Conservation (phyloP, 208 protist genomes). For the Acanthamoeba rhysodes region DNA sequence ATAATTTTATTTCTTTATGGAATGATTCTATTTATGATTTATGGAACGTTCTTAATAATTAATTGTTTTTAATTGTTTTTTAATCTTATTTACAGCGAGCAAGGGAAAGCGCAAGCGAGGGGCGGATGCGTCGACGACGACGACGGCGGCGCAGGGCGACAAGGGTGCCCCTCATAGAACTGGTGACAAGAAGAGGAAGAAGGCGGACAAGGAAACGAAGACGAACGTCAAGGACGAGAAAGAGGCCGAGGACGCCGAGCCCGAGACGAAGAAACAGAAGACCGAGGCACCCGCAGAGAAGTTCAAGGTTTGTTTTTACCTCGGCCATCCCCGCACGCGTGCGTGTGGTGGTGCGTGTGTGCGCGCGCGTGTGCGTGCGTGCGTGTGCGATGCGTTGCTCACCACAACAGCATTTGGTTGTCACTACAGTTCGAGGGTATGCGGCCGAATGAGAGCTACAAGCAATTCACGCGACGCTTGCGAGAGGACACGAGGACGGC, state of each 20-base stretch:
- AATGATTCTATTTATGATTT: too few relatives aligned
- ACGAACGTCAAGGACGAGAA: neutral
- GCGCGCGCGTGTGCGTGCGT: too few relatives aligned
- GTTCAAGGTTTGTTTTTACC: too few relatives aligned
- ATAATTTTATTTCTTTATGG: too few relatives aligned
- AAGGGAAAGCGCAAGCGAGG: neutral
- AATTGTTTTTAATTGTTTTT: neutral
- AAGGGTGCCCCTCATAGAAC: neutral
- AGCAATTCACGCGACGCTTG: neutral
- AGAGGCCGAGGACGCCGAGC: neutral
- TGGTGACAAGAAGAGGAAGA: neutral
- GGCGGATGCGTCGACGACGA: neutral
- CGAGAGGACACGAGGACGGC: neutral
- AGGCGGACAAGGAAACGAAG: neutral
- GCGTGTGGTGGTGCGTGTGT: too few relatives aligned
- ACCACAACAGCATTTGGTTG: neutral
- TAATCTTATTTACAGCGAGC: neutral
- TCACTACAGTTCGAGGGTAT: neutral
- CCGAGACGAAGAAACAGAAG: neutral
- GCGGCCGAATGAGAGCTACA: neutral
- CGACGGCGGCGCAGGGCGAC: too few relatives aligned
- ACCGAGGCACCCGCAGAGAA: neutral
- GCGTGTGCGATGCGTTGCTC: too few relatives aligned
- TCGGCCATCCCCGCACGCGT: too few relatives aligned
- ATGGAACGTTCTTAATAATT: too few relatives aligned